These are phyloP conservation scores for Cicer chorassanicum DNA, from an alignment of 306 rosid genomes.

Conservation along the genomic window DNA sequence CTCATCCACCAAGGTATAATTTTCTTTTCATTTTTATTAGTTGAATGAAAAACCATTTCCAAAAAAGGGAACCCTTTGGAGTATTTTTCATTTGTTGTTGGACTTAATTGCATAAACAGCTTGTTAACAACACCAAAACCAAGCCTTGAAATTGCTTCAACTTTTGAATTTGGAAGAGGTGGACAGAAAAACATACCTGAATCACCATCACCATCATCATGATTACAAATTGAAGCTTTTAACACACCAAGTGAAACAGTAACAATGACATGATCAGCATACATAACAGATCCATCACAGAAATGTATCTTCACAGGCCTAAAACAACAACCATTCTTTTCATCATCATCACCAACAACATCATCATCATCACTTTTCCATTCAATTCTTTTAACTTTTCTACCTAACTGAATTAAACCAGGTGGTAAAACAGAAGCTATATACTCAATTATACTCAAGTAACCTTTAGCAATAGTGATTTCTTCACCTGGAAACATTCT, in stretches of 20 bases:
- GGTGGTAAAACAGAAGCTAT: slow-evolving; percentile 82
- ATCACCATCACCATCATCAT: slow-evolving; percentile 47
- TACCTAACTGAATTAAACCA: slow-evolving; percentile 71
- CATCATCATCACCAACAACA: slow-evolving; percentile 17
- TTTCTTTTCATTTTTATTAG: slow-evolving; percentile 66
- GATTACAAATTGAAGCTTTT: slow-evolving; percentile 63
- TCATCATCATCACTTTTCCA: slow-evolving; percentile 53
- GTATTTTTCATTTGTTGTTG: slow-evolving; percentile 41
- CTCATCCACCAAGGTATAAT: slow-evolving; percentile 93
- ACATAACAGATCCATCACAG: slow-evolving; percentile 68
- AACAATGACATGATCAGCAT: slow-evolving; percentile 86
- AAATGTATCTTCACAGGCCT: slow-evolving; percentile 85
- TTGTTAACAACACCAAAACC: slow-evolving; percentile 98
- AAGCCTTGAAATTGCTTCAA: slow-evolving; percentile 84
- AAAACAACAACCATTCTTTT: slow-evolving; percentile 46
- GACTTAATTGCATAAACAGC: slow-evolving; percentile 75
- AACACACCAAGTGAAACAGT: slow-evolving; percentile 93
- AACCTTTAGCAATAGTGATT: slow-evolving; percentile 89
- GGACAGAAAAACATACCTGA: slow-evolving; percentile 85
- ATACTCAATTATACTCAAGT: slow-evolving; percentile 66
- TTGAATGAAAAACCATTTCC: slow-evolving; percentile 77
- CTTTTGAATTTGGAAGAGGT: slow-evolving; percentile 78
- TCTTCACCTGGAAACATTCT: slow-evolving; percentile 86
- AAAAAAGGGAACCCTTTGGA: slow-evolving; percentile 59
- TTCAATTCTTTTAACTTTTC: slow-evolving; percentile 68